Conservation (phyloP, 306 rosid species). For the Dryas drummondii region DNA sequence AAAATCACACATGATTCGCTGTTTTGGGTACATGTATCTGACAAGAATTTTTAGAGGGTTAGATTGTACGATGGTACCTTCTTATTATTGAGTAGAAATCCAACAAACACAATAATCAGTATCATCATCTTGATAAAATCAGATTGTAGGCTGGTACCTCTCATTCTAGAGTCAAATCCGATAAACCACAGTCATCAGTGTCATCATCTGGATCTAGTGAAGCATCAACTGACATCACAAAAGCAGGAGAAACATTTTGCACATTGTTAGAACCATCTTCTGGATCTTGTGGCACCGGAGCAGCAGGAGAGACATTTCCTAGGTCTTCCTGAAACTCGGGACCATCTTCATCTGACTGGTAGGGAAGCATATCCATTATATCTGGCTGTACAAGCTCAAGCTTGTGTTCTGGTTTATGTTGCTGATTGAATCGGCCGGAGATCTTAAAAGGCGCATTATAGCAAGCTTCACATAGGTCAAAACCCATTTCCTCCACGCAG, state of each 20-base stretch:
- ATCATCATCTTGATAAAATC: no score
- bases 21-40: background rate
- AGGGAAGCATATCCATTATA: background rate
- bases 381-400: conserved; percentile 34
- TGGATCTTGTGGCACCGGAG: background rate
- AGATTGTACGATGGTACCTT: background rate
- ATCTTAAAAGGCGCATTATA: conserved; percentile 53
- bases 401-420: conserved; percentile 77
- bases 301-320: background rate
- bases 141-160: background rate
- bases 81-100: no score
- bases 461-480: conserved; percentile 83
- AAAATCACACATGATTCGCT: background rate
- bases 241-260: conserved; percentile 8
- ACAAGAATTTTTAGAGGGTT: background rate
- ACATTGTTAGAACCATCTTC: conserved; percentile 4
- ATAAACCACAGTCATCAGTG: background rate
- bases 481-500: conserved; percentile 61
- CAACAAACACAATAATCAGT: no score
- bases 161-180: background rate
- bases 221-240: background rate
- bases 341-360: conserved; percentile 4
- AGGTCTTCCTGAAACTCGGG: background rate
- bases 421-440: conserved; percentile 88
- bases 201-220: background rate